phyloP scores from a whole-genome alignment of 441 rosid species.

The Melianthus villosus region DNA sequence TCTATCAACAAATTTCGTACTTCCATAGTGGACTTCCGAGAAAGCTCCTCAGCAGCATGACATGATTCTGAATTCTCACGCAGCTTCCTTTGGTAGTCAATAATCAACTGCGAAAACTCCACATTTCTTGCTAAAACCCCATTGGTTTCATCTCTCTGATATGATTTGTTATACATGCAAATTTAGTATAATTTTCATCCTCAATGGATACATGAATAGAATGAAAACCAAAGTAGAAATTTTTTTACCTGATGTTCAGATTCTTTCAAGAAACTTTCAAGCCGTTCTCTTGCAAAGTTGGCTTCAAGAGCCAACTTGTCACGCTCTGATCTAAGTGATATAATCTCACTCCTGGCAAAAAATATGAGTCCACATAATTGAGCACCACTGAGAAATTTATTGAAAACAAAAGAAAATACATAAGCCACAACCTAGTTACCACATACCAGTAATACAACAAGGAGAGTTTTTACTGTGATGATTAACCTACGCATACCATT shows the following conservation, averaged over 20 bases:
- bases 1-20: too few relatives aligned
- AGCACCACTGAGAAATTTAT: background rate
- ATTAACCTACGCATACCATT: too few relatives aligned
- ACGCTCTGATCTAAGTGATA: slow-evolving; percentile 51
- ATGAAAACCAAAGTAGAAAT: background rate
- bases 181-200: background rate
- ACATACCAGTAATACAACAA: too few relatives aligned
- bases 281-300: slow-evolving; percentile 60
- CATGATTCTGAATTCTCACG: slow-evolving; percentile 66
- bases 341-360: slow-evolving; percentile 51
- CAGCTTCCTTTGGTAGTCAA: slow-evolving; percentile 67
- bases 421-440: background rate
- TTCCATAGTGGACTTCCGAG: slow-evolving; percentile 79
- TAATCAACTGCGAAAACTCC: slow-evolving; percentile 68
- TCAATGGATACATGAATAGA: background rate
- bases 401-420: background rate
- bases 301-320: slow-evolving; percentile 68
- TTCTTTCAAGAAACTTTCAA: slow-evolving; percentile 57
- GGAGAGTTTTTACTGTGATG: too few relatives aligned
- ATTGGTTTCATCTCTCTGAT: slow-evolving; percentile 55
- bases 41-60: slow-evolving; percentile 58
- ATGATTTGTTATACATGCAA: background rate
- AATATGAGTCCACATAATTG: background rate
- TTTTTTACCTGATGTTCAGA: slow-evolving; percentile 58
- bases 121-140: slow-evolving; percentile 67